A percentile compares a stretch with the other conserved stretches of the same genome.
Conservation (phyloP, 2,329 filamentous ascomycete genomes). For the Monosporascus sp. region DNA sequence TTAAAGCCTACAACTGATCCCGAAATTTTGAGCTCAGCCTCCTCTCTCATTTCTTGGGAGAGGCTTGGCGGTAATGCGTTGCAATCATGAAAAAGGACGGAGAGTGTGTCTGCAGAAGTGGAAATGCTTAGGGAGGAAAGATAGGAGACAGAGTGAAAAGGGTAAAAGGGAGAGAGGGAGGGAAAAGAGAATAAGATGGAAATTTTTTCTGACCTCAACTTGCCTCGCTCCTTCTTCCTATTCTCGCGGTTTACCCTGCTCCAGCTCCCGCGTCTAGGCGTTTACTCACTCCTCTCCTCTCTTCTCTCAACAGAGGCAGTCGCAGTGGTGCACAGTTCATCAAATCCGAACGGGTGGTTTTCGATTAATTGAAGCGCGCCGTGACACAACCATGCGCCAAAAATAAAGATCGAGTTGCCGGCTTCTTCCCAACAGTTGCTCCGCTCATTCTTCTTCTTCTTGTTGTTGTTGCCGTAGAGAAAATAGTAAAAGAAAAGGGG, state of each 20-base stretch:
- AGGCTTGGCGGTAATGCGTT: background rate
- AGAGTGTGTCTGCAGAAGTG: too few species aligned
- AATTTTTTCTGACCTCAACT: background rate
- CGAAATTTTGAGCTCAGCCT: background rate
- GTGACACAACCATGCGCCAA: constrained; percentile 20
- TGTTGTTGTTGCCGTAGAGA: background rate
- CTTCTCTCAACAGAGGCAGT: background rate
- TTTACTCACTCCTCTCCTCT: background rate
- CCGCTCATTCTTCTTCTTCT: constrained; percentile 1
- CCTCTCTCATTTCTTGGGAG: background rate
- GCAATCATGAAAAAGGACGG: background rate
- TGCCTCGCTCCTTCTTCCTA: background rate
- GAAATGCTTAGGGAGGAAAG: too few species aligned
- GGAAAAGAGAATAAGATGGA: constrained; percentile 2
- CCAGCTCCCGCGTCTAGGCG: background rate
- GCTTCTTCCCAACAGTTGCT: background rate
- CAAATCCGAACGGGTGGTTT: constrained; percentile 23
- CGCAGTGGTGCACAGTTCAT: constrained; percentile 16
- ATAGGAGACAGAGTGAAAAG: background rate
- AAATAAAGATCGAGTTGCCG: constrained; percentile 12
- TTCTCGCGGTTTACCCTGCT: background rate
- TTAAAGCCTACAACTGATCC: background rate
- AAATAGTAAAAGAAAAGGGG: constrained; percentile 3
- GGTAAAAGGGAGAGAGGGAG: constrained; percentile 3
- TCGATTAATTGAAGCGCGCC: constrained; percentile 21